Evolutionary conservation across 345 rosid species (phyloP).

Genomic region (Eutrema yunnanense): DNA sequence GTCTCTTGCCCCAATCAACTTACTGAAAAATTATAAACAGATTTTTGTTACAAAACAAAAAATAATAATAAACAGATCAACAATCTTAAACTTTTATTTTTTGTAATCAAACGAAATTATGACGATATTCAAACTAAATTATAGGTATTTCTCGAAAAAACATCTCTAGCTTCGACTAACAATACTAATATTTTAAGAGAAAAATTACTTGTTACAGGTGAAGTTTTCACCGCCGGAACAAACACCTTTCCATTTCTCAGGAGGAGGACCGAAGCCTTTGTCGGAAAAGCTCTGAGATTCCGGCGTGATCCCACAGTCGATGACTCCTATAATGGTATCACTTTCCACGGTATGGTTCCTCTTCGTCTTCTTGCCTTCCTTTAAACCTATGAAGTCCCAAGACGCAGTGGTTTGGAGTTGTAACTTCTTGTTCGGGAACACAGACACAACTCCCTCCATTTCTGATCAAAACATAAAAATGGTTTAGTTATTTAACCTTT

Average conservation of each 20-base stretch:
- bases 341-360: conserved; percentile 12
- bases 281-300: conserved; percentile 42
- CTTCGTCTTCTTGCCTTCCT: background rate
- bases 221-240: conserved; percentile 37
- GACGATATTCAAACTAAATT: background rate
- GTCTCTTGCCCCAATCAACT: conserved; percentile 26
- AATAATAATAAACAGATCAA: background rate
- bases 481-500: background rate
- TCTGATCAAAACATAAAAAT: conserved; percentile 8
- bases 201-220: conserved; percentile 46
- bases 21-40: background rate
- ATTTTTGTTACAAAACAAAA: too few species aligned
- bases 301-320: conserved; percentile 43
- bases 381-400: conserved; percentile 52
- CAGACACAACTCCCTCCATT: conserved; percentile 38
- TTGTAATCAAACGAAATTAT: background rate
- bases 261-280: conserved; percentile 43
- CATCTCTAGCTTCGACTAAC: background rate
- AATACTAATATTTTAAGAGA: background rate
- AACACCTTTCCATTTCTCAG: conserved; percentile 43
- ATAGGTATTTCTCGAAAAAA: background rate
- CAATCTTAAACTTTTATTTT: background rate
- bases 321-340: conserved; percentile 34
- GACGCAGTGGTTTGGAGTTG: conserved; percentile 48
- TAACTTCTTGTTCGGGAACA: conserved; percentile 33